These are phyloP conservation scores for Solanum etuberosum DNA, from an alignment of 257 asterid species.

Conservation along the genomic window DNA sequence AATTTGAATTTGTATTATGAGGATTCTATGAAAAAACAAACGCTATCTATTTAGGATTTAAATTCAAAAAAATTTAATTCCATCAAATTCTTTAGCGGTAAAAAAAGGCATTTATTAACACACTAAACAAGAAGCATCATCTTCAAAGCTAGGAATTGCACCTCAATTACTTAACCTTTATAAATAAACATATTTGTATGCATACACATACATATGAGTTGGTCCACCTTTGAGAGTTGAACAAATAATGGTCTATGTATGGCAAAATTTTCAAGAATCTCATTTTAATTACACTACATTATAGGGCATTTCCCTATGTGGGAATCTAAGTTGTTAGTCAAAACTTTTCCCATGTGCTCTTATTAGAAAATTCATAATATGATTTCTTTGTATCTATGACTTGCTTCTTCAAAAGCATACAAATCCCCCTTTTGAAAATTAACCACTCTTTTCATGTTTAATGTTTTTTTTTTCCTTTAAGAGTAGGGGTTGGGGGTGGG, in stretches of 20 bases:
- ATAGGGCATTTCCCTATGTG: slow-evolving; percentile 17
- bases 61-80: accelerated
- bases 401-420: not conserved
- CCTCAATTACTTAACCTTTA: not conserved
- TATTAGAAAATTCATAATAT: slow-evolving; percentile 10
- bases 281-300: not conserved
- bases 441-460: not conserved
- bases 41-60: accelerated
- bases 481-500: not conserved
- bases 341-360: slow-evolving; percentile 37
- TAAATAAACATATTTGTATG: not conserved
- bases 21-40: too few species aligned
- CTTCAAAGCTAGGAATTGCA: not conserved
- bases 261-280: slow-evolving; percentile 2
- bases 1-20: too few species aligned
- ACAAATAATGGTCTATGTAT: not conserved
- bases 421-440: not conserved
- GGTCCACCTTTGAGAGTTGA: not conserved
- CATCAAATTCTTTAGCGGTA: not conserved
- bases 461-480: not conserved
- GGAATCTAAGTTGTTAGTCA: slow-evolving; percentile 22
- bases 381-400: not conserved
- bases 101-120: not conserved
- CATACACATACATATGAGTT: not conserved
- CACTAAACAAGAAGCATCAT: not conserved